phyloP scores from a whole-genome alignment of 1,139 yeast genomes.

The Hyphopichia burtonii region DNA sequence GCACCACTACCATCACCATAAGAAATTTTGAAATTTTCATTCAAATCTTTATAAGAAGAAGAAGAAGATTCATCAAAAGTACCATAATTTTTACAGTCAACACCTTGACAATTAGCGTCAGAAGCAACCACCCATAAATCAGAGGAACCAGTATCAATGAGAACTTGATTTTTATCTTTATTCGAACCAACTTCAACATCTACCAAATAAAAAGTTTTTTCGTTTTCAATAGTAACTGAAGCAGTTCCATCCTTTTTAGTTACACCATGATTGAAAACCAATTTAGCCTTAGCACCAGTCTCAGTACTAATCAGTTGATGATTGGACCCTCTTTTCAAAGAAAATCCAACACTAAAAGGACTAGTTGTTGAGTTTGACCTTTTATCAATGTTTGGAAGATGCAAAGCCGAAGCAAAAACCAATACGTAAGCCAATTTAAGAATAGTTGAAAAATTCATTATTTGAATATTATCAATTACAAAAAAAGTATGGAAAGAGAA shows the following conservation, averaged over 20 bases:
- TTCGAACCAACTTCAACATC: constrained; percentile 6
- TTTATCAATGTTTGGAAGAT: background rate
- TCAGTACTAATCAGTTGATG: background rate
- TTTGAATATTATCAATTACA: too few relatives aligned
- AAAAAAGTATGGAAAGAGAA: too few relatives aligned
- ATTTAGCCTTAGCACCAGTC: background rate
- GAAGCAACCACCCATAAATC: constrained; percentile 33
- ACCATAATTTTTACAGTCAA: constrained; percentile 5
- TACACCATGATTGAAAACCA: background rate
- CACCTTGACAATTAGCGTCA: constrained; percentile 14
- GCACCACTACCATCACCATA: constrained; percentile 24
- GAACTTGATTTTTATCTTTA: constrained; percentile 4
- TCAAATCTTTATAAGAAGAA: constrained; percentile 8
- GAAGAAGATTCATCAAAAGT: constrained; percentile 10
- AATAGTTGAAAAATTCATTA: background rate
- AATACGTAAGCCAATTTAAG: background rate
- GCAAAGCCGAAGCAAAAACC: background rate
- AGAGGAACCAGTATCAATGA: constrained; percentile 22
- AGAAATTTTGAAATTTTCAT: constrained; percentile 5
- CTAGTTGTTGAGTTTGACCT: background rate
- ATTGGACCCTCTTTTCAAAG: background rate
- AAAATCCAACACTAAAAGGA: background rate
- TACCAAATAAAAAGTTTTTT: constrained; percentile 1
- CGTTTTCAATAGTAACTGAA: constrained; percentile 1
- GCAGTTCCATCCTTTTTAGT: background rate